Percentiles rank a stretch among this genome's conserved stretches.
Evolutionary conservation across 2,329 filamentous ascomycete species (phyloP).

Genomic region (Penicillium sclerotigenum): DNA sequence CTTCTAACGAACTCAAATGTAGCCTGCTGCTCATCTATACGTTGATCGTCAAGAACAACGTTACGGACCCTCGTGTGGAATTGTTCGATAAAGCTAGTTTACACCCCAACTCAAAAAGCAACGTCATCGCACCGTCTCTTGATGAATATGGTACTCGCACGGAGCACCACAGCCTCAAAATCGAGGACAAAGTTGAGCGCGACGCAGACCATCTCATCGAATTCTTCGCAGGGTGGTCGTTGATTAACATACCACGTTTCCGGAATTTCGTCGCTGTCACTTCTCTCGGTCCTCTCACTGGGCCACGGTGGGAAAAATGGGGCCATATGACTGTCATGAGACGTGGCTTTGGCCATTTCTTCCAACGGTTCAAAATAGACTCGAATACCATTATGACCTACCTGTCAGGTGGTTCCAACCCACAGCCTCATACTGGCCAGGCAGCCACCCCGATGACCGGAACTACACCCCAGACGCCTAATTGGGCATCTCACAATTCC

Average conservation of each 20-base stretch:
- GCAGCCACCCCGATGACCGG: background rate
- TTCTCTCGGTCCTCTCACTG: background rate
- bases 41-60: constrained; percentile 28
- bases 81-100: constrained; percentile 18
- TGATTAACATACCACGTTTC: constrained; percentile 32
- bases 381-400: background rate
- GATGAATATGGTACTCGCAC: constrained; percentile 29
- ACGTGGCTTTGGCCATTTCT: background rate
- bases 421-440: background rate
- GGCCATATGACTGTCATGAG: constrained; percentile 11
- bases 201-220: constrained; percentile 40
- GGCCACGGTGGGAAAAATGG: constrained; percentile 13
- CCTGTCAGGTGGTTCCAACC: background rate
- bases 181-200: constrained; percentile 27
- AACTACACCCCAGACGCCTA: background rate
- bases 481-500: background rate
- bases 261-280: constrained; percentile 32
- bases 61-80: constrained; percentile 8
- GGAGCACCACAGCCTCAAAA: constrained; percentile 20
- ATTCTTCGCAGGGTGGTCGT: constrained; percentile 39
- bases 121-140: constrained; percentile 31
- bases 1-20: background rate
- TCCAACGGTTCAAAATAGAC: constrained; percentile 1
- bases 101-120: constrained; percentile 23
- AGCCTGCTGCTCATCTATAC: constrained; percentile 9